A percentile compares a stretch with the other conserved stretches of the same genome.
Evolutionary conservation across 2,329 filamentous ascomycete species (phyloP).

Genomic region (Penicillium sp.): DNA sequence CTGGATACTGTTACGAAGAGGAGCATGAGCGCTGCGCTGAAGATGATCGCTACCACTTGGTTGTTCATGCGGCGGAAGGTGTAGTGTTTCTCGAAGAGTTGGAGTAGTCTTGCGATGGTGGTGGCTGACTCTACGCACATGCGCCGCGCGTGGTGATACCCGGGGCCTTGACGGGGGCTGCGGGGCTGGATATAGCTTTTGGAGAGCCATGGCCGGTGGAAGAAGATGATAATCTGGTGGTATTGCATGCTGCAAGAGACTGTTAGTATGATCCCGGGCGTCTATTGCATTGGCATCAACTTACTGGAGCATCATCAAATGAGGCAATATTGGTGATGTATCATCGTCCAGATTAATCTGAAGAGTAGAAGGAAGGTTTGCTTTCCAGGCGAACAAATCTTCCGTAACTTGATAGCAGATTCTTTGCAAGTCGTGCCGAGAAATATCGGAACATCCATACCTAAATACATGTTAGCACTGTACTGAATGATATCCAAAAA

Average conservation of each 20-base stretch:
- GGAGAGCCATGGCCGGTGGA: conserved; percentile 47
- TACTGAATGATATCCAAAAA: neutral
- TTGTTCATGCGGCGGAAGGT: conserved; percentile 46
- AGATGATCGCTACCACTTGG: conserved; percentile 46
- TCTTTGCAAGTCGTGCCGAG: conserved; percentile 38
- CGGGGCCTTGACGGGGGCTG: conserved; percentile 42
- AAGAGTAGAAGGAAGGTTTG: conserved; percentile 38
- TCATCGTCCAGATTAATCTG: conserved; percentile 37
- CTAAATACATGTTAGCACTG: conserved; percentile 22
- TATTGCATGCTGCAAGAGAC: conserved; percentile 40
- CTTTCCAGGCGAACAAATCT: conserved; percentile 44
- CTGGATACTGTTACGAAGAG: conserved; percentile 40
- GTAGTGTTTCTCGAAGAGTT: conserved; percentile 43
- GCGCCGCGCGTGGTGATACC: conserved; percentile 44
- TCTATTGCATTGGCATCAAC: neutral
- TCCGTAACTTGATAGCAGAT: conserved; percentile 37
- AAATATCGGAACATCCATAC: conserved; percentile 40
- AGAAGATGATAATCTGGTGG: conserved; percentile 45
- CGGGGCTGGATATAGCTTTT: conserved; percentile 44
- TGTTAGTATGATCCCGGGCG: neutral
- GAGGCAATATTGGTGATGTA: conserved; percentile 35
- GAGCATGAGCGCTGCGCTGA: conserved; percentile 44
- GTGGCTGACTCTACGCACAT: conserved; percentile 45
- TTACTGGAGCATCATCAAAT: conserved; percentile 45
- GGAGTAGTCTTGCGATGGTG: conserved; percentile 41